These are phyloP conservation scores for barley (Hordeum vulgare) DNA, from an alignment of 176 grass and related monocot species.

Conservation along the genomic window MorexV3_pseudomolecules_assembly NC_058522.1:488140981-488141480, in stretches of 20 bases:
- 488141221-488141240: background rate
- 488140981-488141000: constrained; percentile 73
- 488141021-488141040: constrained; percentile 92
- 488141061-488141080: constrained; percentile 86
- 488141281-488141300: background rate
- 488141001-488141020: constrained; percentile 66
- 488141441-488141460: background rate
- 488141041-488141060: constrained; percentile 83
- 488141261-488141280: background rate
- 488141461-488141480: background rate
- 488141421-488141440: background rate
- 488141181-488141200: background rate
- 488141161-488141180: background rate
- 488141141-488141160: background rate
- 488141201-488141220: background rate
- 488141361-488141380: background rate
- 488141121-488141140: background rate
- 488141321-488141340: background rate
- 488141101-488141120: background rate
- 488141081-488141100: background rate
- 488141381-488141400: background rate
- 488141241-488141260: background rate
- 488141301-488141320: background rate
- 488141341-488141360: background rate
- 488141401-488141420: background rate